Conservation (phyloP, 768 basidiomycete species). For the Naematelia encephala region DNA sequence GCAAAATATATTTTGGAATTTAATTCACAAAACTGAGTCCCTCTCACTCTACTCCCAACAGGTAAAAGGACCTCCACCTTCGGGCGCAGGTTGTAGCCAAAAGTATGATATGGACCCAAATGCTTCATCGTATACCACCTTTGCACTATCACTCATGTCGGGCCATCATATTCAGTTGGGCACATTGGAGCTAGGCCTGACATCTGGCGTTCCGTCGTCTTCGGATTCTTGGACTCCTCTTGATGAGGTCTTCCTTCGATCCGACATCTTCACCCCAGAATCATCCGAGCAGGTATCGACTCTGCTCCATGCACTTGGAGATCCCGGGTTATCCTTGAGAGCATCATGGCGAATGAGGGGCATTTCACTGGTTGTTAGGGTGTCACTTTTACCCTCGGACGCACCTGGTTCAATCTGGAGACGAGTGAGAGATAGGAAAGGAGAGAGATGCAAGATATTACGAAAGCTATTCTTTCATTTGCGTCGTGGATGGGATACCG, state of each 20-base stretch:
- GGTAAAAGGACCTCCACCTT: background rate
- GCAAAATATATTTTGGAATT: too few species aligned
- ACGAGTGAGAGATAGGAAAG: background rate
- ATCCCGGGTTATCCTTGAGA: constrained; percentile 4
- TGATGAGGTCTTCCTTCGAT: background rate
- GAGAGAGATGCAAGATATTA: constrained; percentile 1
- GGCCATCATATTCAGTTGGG: background rate
- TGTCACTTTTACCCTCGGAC: constrained; percentile 19
- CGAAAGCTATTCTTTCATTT: constrained; percentile 11
- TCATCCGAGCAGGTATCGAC: background rate
- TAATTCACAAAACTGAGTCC: too few species aligned
- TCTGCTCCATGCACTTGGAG: constrained; percentile 8
- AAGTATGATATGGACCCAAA: too few species aligned
- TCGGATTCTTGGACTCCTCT: background rate
- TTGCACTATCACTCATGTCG: too few species aligned
- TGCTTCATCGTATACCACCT: too few species aligned
- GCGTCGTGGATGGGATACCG: constrained; percentile 5
- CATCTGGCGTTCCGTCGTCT: background rate
- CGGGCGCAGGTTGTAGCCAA: too few species aligned
- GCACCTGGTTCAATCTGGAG: constrained; percentile 22
- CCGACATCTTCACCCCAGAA: background rate
- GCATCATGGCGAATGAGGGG: constrained; percentile 3
- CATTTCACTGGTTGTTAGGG: background rate
- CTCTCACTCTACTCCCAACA: too few species aligned
- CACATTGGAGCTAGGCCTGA: background rate